phyloP scores from a whole-genome alignment of 208 protist genomes.

The Leishmania amazonensis region DNA sequence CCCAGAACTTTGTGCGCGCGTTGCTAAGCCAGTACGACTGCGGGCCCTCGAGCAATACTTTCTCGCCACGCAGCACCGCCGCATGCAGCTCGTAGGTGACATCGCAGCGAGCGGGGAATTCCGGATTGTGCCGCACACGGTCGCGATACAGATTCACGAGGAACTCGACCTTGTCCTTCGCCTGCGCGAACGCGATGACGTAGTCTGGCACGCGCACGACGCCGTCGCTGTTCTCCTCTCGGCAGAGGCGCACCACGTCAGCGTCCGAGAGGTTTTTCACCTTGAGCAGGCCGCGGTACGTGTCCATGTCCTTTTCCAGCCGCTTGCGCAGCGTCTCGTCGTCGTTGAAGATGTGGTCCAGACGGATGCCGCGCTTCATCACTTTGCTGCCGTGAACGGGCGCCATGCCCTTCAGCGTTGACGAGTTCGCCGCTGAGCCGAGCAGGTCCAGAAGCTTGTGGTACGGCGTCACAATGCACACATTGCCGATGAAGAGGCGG shows the following conservation, averaged over 20 bases:
- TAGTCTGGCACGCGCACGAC: conserved; percentile 78
- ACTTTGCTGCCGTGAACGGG: conserved; percentile 92
- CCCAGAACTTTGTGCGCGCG: conserved; percentile 92
- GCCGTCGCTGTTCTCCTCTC: conserved; percentile 86
- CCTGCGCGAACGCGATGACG: conserved; percentile 81
- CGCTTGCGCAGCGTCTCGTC: conserved; percentile 53
- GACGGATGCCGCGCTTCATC: conserved; percentile 86
- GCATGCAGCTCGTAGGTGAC: conserved; percentile 79
- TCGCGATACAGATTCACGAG: conserved; percentile 78
- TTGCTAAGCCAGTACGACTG: conserved; percentile 95
- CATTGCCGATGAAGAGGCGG: conserved; percentile 88
- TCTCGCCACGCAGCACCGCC: conserved; percentile 75
- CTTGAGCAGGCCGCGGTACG: conserved; percentile 82
- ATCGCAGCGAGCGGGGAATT: conserved; percentile 84
- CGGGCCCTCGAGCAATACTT: conserved; percentile 90
- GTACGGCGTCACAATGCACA: conserved; percentile 90
- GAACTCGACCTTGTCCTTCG: conserved; percentile 84
- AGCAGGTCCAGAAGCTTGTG: conserved; percentile 93
- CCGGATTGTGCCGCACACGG: conserved; percentile 71
- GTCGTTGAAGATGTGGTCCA: conserved; percentile 94
- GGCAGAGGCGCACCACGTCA: conserved; percentile 76
- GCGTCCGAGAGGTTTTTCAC: conserved; percentile 70
- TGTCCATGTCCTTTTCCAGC: conserved; percentile 87
- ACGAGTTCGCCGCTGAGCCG: conserved; percentile 76
- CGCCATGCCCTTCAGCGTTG: conserved; percentile 92